Percentiles rank a stretch among this genome's conserved stretches.
Conservation (phyloP, 1,139 yeast genomes). For the Yamadazyma blattariae region DNA sequence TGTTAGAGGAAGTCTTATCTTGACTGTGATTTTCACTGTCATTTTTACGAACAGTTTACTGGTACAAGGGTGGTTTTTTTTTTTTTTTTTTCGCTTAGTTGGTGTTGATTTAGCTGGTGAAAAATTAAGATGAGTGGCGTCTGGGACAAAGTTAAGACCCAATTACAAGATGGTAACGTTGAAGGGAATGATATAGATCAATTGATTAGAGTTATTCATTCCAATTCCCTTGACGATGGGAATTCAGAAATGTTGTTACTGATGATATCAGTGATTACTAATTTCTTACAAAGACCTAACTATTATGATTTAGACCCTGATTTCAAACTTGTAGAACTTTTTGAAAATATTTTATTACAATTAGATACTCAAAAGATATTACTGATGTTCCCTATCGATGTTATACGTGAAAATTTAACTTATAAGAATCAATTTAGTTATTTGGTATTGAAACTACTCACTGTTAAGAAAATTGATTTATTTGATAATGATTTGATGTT, state of each 20-base stretch:
- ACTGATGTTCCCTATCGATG: constrained; percentile 19
- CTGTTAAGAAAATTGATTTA: constrained; percentile 17
- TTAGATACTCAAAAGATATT: constrained; percentile 19
- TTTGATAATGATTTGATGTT: constrained; percentile 10
- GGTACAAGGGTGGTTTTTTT: too few relatives aligned
- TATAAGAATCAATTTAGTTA: constrained; percentile 12
- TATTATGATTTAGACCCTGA: constrained; percentile 20
- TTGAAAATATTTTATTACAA: constrained; percentile 19
- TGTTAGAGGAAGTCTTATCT: too few relatives aligned
- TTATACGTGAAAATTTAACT: constrained; percentile 16
- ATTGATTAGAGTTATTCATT: background rate
- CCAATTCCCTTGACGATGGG: background rate
- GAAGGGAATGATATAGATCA: background rate
- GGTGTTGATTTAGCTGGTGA: background rate
- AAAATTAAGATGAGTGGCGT: background rate
- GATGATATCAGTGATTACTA: constrained; percentile 6
- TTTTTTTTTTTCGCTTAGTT: too few relatives aligned
- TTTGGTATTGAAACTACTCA: constrained; percentile 21
- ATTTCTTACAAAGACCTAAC: constrained; percentile 5
- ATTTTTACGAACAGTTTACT: too few relatives aligned
- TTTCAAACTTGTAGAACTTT: constrained; percentile 17
- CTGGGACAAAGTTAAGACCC: background rate
- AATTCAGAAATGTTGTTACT: background rate
- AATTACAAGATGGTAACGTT: background rate
- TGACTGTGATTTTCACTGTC: too few relatives aligned